phyloP scores from a whole-genome alignment of 257 asterid species.

The Salvia rosmarinus region DNA sequence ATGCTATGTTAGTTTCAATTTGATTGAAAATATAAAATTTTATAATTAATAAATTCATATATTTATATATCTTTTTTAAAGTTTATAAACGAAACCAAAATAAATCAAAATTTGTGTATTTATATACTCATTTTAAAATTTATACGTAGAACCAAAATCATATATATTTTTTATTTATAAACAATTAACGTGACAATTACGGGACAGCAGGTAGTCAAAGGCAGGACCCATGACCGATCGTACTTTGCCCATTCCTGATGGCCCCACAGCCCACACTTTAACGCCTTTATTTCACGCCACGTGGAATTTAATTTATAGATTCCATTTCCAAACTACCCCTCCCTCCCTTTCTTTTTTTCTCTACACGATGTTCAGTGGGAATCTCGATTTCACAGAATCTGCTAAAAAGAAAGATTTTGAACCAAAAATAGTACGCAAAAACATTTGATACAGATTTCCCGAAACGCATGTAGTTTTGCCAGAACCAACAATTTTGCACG shows the following conservation, averaged over 20 bases:
- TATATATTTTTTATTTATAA: too few relatives aligned
- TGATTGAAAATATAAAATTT: too few relatives aligned
- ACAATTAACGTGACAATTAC: slow-evolving; percentile 26
- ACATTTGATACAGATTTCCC: slow-evolving; percentile 4
- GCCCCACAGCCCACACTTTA: slow-evolving; percentile 27
- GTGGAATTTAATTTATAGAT: slow-evolving; percentile 37
- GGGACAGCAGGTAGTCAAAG: slow-evolving; percentile 22
- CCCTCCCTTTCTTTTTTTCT: too few relatives aligned
- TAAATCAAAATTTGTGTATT: too few relatives aligned
- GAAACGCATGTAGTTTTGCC: slow-evolving; percentile 20
- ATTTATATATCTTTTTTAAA: too few relatives aligned
- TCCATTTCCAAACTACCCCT: slow-evolving; percentile 21
- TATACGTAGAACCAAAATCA: too few relatives aligned
- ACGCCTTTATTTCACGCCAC: slow-evolving; percentile 37
- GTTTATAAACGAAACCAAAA: too few relatives aligned
- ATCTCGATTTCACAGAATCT: slow-evolving; percentile 41
- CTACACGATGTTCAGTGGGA: slow-evolving; percentile 18
- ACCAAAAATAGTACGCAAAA: slow-evolving; percentile 1
- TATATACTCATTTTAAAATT: too few relatives aligned
- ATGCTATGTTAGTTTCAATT: too few relatives aligned
- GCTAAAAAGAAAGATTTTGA: slow-evolving; percentile 4
- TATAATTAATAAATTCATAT: too few relatives aligned
- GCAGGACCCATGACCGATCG: slow-evolving; percentile 21
- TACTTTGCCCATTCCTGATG: slow-evolving; percentile 4
- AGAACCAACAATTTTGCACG: neutral